Conservation (phyloP, 2,329 filamentous ascomycete species). For the Fusarium begoniae region DNA sequence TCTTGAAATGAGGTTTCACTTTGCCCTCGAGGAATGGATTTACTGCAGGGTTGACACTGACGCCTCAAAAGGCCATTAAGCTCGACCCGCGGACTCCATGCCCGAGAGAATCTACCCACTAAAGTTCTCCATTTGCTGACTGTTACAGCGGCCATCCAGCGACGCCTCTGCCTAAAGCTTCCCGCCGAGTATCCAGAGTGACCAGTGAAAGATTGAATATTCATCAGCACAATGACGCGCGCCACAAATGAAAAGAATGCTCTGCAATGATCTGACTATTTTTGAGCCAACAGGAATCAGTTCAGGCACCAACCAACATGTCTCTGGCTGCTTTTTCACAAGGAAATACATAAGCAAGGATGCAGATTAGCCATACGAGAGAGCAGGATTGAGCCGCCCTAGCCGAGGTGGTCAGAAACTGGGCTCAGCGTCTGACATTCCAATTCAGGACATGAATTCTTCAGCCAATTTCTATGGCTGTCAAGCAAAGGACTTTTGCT, state of each 20-base stretch:
- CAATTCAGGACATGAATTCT: background rate
- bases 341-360: background rate
- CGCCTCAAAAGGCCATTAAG: background rate
- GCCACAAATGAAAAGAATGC: background rate
- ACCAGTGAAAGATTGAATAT: background rate
- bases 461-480: background rate
- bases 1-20: background rate
- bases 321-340: background rate
- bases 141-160: background rate
- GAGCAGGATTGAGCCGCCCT: slow-evolving; percentile 18
- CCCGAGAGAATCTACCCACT: background rate
- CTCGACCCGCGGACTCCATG: background rate
- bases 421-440: slow-evolving; percentile 2
- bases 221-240: background rate
- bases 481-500: background rate
- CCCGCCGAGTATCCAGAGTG: background rate
- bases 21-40: background rate
- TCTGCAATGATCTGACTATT: background rate
- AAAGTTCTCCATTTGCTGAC: background rate
- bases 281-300: background rate
- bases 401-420: slow-evolving; percentile 16
- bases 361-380: slow-evolving; percentile 21
- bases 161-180: background rate
- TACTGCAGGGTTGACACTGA: slow-evolving; percentile 5
- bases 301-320: background rate